phyloP scores from a whole-genome alignment of 1,284 basidiomycete genomes.

The Rhodotorula sp. region DNA sequence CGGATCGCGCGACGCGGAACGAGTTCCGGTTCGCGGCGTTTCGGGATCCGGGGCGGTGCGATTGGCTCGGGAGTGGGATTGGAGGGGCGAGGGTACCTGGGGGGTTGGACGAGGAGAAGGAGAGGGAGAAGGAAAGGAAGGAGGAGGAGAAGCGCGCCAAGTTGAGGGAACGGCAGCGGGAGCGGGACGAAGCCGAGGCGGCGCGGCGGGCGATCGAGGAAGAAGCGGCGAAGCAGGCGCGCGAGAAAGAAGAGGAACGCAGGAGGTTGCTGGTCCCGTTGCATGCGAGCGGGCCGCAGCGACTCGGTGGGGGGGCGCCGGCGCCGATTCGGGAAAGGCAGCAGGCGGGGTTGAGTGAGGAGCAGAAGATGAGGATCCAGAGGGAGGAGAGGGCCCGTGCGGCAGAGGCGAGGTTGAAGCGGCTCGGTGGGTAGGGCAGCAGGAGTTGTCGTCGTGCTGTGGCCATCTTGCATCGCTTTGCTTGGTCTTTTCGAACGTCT shows the following conservation, averaged over 20 bases:
- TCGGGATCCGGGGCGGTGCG: constrained; percentile 75
- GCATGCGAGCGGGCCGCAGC: constrained; percentile 57
- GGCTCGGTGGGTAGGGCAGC: constrained; percentile 6
- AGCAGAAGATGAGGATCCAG: constrained; percentile 87
- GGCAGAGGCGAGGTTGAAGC: constrained; percentile 67
- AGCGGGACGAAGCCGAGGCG: constrained; percentile 62
- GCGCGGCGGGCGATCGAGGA: constrained; percentile 38
- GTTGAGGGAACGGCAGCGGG: constrained; percentile 78
- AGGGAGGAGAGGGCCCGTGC: constrained; percentile 88
- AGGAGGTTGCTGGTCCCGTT: constrained; percentile 53
- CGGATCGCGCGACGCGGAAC: constrained; percentile 69
- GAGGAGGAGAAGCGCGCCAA: constrained; percentile 79
- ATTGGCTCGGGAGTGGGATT: constrained; percentile 64
- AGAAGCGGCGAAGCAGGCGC: constrained; percentile 10
- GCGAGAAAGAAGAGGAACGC: constrained; percentile 51
- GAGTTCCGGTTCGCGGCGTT: constrained; percentile 83
- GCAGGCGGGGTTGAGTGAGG: constrained; percentile 72
- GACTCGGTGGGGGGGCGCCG: constrained; percentile 60
- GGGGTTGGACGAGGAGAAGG: constrained; percentile 78
- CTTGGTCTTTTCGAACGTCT: too few species aligned
- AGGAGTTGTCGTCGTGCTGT: too few species aligned
- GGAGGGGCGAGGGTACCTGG: constrained; percentile 77
- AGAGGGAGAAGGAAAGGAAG: constrained; percentile 76
- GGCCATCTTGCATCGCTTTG: background rate
- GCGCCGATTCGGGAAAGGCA: constrained; percentile 20